phyloP scores from a whole-genome alignment of 306 rosid genomes.

The Mucuna pruriens region DNA sequence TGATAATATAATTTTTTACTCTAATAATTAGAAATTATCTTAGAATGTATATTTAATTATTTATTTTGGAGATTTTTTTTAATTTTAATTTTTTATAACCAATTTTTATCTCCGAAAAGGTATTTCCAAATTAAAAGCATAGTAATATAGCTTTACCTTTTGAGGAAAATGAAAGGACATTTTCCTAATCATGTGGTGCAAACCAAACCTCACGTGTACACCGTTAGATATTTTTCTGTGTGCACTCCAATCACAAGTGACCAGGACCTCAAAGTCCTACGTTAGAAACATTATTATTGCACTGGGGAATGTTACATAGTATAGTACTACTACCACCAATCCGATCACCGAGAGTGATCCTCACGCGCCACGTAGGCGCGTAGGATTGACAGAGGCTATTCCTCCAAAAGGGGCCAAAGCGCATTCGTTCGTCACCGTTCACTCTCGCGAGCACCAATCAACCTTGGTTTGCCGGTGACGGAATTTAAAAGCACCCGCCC shows the following conservation, averaged over 20 bases:
- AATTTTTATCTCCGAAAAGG: not conserved
- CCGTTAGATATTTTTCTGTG: slow-evolving; percentile 30
- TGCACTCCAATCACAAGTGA: slow-evolving; percentile 35
- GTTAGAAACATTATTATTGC: not conserved
- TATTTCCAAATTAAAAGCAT: not conserved
- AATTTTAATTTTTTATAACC: too few species aligned
- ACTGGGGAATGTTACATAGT: not conserved
- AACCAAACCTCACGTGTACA: slow-evolving; percentile 45
- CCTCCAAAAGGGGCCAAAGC: slow-evolving; percentile 37
- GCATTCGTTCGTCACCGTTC: slow-evolving; percentile 63
- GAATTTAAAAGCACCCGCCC: slow-evolving; percentile 51
- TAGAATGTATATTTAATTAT: too few species aligned
- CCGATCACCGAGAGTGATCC: not conserved
- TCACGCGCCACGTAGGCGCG: slow-evolving; percentile 54
- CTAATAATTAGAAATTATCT: too few species aligned
- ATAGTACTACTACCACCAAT: not conserved
- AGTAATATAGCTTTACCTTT: not conserved
- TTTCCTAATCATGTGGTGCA: not conserved
- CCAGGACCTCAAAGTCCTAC: not conserved
- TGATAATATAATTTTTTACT: too few species aligned
- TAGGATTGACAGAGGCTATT: not conserved
- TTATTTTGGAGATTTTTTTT: too few species aligned
- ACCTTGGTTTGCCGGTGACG: slow-evolving; percentile 63
- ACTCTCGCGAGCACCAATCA: slow-evolving; percentile 28
- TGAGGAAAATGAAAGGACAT: slow-evolving; percentile 35